Conservation (phyloP, 225 moss, liverwort and hornwort species). For the Physcomitrellopsis africana region DNA sequence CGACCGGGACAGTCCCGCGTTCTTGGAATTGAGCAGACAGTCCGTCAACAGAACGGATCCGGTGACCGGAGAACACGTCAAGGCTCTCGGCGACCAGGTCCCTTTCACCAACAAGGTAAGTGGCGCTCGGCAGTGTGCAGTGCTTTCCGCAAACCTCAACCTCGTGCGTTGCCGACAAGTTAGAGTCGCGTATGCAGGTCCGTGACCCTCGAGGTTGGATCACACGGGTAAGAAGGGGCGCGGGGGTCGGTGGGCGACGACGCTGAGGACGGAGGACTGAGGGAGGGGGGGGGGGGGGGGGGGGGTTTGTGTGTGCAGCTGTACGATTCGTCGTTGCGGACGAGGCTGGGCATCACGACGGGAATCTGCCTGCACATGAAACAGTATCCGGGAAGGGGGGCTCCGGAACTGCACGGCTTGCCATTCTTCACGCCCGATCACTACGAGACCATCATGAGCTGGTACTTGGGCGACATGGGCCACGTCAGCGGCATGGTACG, state of each 20-base stretch:
- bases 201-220: no score
- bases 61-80: slow-evolving; percentile 51
- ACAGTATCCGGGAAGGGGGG: slow-evolving; percentile 48
- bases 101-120: slow-evolving; percentile 64
- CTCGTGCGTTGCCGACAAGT: no score
- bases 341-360: slow-evolving; percentile 57
- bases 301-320: slow-evolving; percentile 29
- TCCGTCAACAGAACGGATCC: slow-evolving; percentile 51
- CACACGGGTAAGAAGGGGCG: no score
- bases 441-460: slow-evolving; percentile 66
- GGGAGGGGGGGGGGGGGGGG: no score
- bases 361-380: slow-evolving; percentile 61
- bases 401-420: slow-evolving; percentile 39
- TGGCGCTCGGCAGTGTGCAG: no score
- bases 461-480: slow-evolving; percentile 68
- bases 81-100: slow-evolving; percentile 62
- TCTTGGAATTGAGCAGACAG: slow-evolving; percentile 58
- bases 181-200: no score
- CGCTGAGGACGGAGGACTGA: no score
- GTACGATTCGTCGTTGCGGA: slow-evolving; percentile 44
- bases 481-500: slow-evolving; percentile 52
- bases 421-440: slow-evolving; percentile 52
- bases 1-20: slow-evolving; percentile 57
- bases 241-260: no score
- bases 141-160: not conserved